phyloP scores from a whole-genome alignment of 805 yeast genomes.

The Blastobotrys americana region DNA sequence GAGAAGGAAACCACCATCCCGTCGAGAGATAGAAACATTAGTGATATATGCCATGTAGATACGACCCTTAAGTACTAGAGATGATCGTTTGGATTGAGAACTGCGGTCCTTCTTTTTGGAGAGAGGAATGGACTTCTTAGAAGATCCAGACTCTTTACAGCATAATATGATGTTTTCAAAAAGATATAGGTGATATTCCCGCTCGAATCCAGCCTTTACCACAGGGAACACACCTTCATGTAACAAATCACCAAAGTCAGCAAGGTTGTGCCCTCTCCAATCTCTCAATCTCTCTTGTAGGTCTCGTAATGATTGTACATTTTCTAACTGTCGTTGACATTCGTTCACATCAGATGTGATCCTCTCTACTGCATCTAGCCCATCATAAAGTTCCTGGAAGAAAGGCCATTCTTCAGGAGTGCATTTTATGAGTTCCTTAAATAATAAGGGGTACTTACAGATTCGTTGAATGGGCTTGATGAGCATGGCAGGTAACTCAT shows the following conservation, averaged over 20 bases:
- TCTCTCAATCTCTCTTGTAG: constrained; percentile 69
- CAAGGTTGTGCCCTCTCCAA: constrained; percentile 84
- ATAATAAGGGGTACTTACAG: constrained; percentile 86
- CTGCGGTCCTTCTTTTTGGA: constrained; percentile 40
- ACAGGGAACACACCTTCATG: constrained; percentile 58
- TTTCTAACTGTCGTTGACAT: constrained; percentile 87
- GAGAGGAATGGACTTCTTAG: constrained; percentile 40
- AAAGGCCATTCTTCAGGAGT: constrained; percentile 47
- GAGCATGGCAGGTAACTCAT: constrained; percentile 82
- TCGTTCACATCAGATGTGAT: constrained; percentile 88
- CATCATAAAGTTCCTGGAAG: constrained; percentile 62
- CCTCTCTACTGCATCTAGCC: constrained; percentile 66
- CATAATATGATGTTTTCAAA: constrained; percentile 65
- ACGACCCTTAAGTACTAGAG: constrained; percentile 66
- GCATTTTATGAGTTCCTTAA: constrained; percentile 60
- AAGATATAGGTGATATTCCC: constrained; percentile 81
- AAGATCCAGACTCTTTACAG: constrained; percentile 50
- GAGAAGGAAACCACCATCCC: constrained; percentile 27
- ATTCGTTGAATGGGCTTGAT: constrained; percentile 93
- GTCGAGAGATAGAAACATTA: constrained; percentile 31
- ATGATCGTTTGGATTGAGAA: constrained; percentile 18
- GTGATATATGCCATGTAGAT: constrained; percentile 66
- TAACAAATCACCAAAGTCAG: constrained; percentile 77
- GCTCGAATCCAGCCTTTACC: constrained; percentile 50
- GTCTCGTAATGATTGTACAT: constrained; percentile 60